Evolutionary conservation across 192 early-diverging fungal species (phyloP).

Genomic region (Coemansia nantahalensis): DNA sequence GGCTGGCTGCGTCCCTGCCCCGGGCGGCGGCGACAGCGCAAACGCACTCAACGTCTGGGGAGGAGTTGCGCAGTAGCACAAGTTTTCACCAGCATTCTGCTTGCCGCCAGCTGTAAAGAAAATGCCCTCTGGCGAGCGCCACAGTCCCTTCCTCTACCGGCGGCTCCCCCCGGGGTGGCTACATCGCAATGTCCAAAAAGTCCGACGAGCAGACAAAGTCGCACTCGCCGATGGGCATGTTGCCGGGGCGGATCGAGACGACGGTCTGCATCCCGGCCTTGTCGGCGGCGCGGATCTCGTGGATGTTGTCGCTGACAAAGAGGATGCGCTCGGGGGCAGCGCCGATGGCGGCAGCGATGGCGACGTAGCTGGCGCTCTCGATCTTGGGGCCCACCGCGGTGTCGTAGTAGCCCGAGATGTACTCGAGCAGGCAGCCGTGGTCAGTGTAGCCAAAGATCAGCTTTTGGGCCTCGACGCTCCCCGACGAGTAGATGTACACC

Average conservation of each 20-base stretch:
- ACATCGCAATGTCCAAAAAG: constrained; percentile 34
- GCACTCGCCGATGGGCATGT: constrained; percentile 30
- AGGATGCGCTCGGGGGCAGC: constrained; percentile 56
- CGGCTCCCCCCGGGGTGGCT: too few relatives aligned
- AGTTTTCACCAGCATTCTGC: too few relatives aligned
- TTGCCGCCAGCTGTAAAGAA: too few relatives aligned
- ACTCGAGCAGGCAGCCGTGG: constrained; percentile 71
- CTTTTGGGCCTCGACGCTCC: constrained; percentile 91
- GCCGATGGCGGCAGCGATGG: constrained; percentile 72
- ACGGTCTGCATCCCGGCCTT: constrained; percentile 66
- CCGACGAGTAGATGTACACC: constrained; percentile 96
- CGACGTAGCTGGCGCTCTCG: constrained; percentile 63
- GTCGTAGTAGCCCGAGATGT: constrained; percentile 88
- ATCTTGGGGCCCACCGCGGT: constrained; percentile 85
- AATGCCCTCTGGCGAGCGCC: too few relatives aligned
- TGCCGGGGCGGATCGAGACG: constrained; percentile 75
- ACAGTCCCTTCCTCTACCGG: too few relatives aligned
- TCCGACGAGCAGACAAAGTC: constrained; percentile 6
- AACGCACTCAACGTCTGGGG: too few relatives aligned
- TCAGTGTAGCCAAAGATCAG: constrained; percentile 82
- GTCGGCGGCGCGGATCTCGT: constrained; percentile 78
- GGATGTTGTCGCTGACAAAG: constrained; percentile 91
- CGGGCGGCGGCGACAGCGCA: too few relatives aligned
- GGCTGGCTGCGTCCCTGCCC: too few relatives aligned
- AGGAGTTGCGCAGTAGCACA: too few relatives aligned